Percentiles rank a stretch among this genome's conserved stretches.
Conservation (phyloP, 805 yeast genomes). For the Yamadazyma paraphyllophila region DNA sequence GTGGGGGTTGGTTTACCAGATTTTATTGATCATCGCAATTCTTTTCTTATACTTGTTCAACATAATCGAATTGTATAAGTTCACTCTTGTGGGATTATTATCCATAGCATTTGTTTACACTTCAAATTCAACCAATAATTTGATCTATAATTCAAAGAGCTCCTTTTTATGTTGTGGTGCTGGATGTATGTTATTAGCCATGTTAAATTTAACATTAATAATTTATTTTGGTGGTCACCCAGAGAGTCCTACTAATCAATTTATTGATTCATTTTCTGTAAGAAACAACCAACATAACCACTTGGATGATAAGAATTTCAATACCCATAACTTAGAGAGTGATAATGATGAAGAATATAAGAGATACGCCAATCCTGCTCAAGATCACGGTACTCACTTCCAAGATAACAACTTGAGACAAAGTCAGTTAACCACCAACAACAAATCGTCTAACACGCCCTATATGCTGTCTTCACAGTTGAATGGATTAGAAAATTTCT, state of each 20-base stretch:
- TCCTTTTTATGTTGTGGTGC: conserved; percentile 88
- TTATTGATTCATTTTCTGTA: conserved; percentile 78
- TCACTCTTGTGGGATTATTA: conserved; percentile 52
- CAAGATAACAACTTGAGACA: conserved; percentile 35
- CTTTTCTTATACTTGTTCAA: conserved; percentile 56
- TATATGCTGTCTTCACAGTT: conserved; percentile 55
- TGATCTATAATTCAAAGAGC: conserved; percentile 62
- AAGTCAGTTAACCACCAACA: conserved; percentile 30
- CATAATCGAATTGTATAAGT: conserved; percentile 66
- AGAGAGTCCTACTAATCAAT: conserved; percentile 80
- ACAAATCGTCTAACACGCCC: conserved; percentile 28
- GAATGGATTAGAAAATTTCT: conserved; percentile 59
- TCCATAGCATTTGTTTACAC: conserved; percentile 80
- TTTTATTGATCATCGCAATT: conserved; percentile 54
- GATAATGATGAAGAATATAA: conserved; percentile 28
- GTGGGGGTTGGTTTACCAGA: conserved; percentile 92
- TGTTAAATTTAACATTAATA: conserved; percentile 82
- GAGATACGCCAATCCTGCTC: conserved; percentile 11
- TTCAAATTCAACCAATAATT: conserved; percentile 76
- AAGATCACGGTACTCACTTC: conserved; percentile 14
- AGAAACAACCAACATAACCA: conserved; percentile 43
- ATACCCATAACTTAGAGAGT: conserved; percentile 17
- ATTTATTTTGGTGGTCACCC: conserved; percentile 88
- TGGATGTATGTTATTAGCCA: conserved; percentile 80
- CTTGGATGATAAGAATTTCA: conserved; percentile 20